Base-by-base conservation (phyloP, 2,329 filamentous ascomycete species). In the Plenodomus biglobosus region DNA sequence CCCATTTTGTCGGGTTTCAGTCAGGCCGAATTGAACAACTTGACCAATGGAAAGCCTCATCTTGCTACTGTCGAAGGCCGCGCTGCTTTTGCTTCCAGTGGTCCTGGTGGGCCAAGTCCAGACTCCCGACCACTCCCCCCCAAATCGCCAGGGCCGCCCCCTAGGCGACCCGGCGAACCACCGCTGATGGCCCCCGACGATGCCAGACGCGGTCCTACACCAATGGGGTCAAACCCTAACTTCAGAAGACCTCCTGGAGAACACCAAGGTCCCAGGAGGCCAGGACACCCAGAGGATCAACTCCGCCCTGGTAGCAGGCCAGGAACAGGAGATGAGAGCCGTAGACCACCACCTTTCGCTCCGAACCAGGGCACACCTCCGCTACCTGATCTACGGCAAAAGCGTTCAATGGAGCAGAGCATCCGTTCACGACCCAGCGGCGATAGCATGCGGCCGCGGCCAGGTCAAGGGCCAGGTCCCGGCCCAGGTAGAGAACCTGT, bases 1-100 rank as follows among this genome's bases (percentile, higher is more conserved):
- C 94, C 94, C 2, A 82, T 88, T 49, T 78, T 99, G 42, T 77
- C 83, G 46, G 92, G 92, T 7, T 97, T 99, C 68, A 89, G 92
- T 60, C 80, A 83, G 42, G 83, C 81, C 51, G 91, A 96, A 73
- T 77, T 87, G 51, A 89, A 92, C 42, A 80, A 86, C 59, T 82
- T 97, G 38, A 76, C 87, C 27, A 88, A 87, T 40, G 59, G 62
- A n/a, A 56, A 63, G 30, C 65, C 67, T 10, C 62, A 69, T 19
- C 49, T 63, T 5, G 67, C 65, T 8, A 65, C 66, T 4, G 52
- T 58, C 40, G 65, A 66, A 47, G 64, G 56, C 11, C 65, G 65
- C 19, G 55, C 56, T 16, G 56, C 56, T 4, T 48, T 50, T 19
- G 46, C 46, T 43, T 42, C 47, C 27, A 44, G 42, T 7, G 42